Evolutionary conservation across 2,329 filamentous ascomycete genomes (phyloP).

Genomic region (Penicillium palitans): DNA sequence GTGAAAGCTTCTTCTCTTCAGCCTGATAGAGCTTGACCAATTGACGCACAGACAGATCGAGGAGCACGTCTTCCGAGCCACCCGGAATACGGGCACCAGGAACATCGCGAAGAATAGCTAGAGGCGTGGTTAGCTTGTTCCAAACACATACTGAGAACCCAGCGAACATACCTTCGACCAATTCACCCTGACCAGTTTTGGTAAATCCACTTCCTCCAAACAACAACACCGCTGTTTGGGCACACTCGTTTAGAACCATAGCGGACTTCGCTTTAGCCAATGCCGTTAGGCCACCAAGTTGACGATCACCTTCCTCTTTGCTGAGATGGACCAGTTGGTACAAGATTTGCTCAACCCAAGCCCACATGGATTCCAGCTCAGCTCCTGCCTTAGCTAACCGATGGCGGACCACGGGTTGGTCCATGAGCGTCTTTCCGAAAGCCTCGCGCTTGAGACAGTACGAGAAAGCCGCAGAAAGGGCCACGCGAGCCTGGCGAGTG

Average conservation of each 20-base stretch:
- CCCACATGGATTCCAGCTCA: conserved; percentile 67
- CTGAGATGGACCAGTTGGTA: conserved; percentile 65
- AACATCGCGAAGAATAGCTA: conserved; percentile 64
- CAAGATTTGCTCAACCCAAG: conserved; percentile 71
- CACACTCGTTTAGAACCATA: conserved; percentile 70
- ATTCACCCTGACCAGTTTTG: conserved; percentile 66
- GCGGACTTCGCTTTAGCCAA: conserved; percentile 71
- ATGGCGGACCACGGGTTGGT: conserved; percentile 73
- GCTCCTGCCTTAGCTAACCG: conserved; percentile 70
- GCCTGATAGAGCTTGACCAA: conserved; percentile 65
- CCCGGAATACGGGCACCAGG: conserved; percentile 64
- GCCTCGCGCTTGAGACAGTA: conserved; percentile 67
- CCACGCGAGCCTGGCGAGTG: conserved; percentile 63
- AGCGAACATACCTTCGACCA: conserved; percentile 62
- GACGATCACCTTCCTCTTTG: conserved; percentile 47
- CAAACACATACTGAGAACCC: neutral
- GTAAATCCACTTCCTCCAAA: conserved; percentile 76
- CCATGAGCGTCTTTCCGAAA: conserved; percentile 68
- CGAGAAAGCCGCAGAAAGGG: conserved; percentile 59
- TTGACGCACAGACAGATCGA: conserved; percentile 69
- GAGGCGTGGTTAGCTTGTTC: conserved; percentile 28
- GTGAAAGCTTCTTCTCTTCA: conserved; percentile 34
- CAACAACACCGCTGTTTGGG: conserved; percentile 66
- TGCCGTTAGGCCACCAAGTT: conserved; percentile 71
- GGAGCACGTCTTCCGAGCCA: conserved; percentile 70